Evolutionary conservation across 176 grass and related monocot species (phyloP).

Genomic region (barley (Hordeum vulgare)): DNA sequence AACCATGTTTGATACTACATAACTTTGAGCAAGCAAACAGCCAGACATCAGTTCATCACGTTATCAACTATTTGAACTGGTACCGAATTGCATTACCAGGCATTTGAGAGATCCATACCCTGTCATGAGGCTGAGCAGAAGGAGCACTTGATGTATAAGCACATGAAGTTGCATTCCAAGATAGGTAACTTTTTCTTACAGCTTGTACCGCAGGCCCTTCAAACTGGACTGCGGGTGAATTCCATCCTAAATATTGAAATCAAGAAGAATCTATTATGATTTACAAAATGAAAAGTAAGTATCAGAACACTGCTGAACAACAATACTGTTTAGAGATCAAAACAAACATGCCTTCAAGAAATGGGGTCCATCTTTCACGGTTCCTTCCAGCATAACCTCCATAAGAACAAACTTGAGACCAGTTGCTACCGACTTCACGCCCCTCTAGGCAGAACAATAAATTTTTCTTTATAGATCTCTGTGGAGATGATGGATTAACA

Average conservation of each 20-base stretch:
- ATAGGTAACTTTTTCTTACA: slow-evolving; percentile 58
- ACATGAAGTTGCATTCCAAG: slow-evolving; percentile 83
- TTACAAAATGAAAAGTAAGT: slow-evolving; percentile 3
- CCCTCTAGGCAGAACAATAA: slow-evolving; percentile 72
- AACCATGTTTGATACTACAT: slow-evolving; percentile 6
- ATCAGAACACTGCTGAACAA: slow-evolving; percentile 9
- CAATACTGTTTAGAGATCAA: slow-evolving; percentile 11
- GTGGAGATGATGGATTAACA: slow-evolving; percentile 30
- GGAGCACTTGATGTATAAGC: slow-evolving; percentile 77
- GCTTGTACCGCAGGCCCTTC: slow-evolving; percentile 65
- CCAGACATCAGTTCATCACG: background rate
- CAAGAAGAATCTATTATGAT: slow-evolving; percentile 20
- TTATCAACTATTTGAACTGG: slow-evolving; percentile 7
- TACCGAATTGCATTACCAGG: slow-evolving; percentile 9
- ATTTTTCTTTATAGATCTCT: slow-evolving; percentile 50
- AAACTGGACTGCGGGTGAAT: slow-evolving; percentile 77
- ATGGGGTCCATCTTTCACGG: slow-evolving; percentile 71
- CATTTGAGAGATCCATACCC: slow-evolving; percentile 46
- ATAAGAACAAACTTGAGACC: slow-evolving; percentile 41
- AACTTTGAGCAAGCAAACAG: slow-evolving; percentile 11
- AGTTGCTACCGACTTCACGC: slow-evolving; percentile 77
- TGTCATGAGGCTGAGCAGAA: slow-evolving; percentile 70
- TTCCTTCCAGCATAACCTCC: slow-evolving; percentile 67
- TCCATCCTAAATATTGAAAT: slow-evolving; percentile 70
- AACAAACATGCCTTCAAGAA: slow-evolving; percentile 64